A percentile compares a stretch with the other conserved stretches of the same genome.
These are phyloP conservation scores for Apophysomyces ossiformis DNA, from an alignment of 371 early-diverging fungal genomes.

Conservation along the genomic window DNA sequence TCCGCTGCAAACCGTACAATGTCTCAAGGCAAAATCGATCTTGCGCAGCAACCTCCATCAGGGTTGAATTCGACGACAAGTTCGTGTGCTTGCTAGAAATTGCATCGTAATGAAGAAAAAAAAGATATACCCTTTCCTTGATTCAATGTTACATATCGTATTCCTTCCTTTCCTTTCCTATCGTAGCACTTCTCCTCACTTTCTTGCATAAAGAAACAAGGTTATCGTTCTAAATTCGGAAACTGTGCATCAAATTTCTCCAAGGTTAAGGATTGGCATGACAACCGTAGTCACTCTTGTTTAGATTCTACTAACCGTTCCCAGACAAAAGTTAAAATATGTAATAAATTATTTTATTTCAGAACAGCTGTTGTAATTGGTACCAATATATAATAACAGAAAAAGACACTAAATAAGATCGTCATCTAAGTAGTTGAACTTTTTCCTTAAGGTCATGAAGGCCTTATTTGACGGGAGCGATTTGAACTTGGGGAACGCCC, in stretches of 20 bases:
- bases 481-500: conserved; percentile 23
- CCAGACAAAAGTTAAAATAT: too few species aligned
- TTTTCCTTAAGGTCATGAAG: not conserved
- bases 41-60: conserved; percentile 19
- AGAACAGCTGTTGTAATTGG: not conserved
- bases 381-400: not conserved
- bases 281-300: too few species aligned
- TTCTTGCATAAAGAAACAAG: too few species aligned
- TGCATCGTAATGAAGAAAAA: not conserved
- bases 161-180: too few species aligned
- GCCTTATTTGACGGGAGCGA: conserved; percentile 27
- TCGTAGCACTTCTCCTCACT: too few species aligned
- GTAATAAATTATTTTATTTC: not conserved
- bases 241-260: too few species aligned
- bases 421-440: not conserved
- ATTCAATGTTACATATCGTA: too few species aligned
- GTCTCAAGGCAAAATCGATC: conserved; percentile 16
- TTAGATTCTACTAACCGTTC: too few species aligned
- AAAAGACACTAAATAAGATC: not conserved
- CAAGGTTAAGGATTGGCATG: too few species aligned
- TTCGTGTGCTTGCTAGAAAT: conserved; percentile 22
- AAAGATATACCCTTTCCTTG: not conserved
- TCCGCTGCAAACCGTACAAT: too few species aligned
- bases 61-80: conserved; percentile 9
- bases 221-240: too few species aligned